These are phyloP conservation scores for Herpetomonas muscarum DNA, from an alignment of 208 protist genomes.

Conservation along the genomic window DNA sequence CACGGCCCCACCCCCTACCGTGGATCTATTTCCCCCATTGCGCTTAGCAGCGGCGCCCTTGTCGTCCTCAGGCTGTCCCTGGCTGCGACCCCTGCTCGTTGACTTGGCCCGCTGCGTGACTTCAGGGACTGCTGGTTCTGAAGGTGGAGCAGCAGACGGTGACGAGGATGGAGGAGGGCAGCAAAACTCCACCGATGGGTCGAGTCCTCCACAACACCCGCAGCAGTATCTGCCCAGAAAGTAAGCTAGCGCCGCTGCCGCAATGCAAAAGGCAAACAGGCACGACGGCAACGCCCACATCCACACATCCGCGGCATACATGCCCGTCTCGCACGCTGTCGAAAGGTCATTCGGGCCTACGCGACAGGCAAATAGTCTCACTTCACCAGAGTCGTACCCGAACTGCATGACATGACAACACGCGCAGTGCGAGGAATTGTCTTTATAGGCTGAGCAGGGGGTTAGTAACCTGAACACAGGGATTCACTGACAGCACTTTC, in stretches of 20 bases:
- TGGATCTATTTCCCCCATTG: not conserved
- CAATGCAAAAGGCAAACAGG: constrained; percentile 15
- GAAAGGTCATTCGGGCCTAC: not conserved
- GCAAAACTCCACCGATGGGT: constrained; percentile 39
- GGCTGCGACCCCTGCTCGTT: too few species aligned
- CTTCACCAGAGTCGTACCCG: constrained; percentile 18
- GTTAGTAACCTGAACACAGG: too few species aligned
- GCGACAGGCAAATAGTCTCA: constrained; percentile 24
- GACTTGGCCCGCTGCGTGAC: too few species aligned
- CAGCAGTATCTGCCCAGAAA: constrained; percentile 33
- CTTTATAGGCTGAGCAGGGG: too few species aligned
- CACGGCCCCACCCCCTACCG: constrained; percentile 2
- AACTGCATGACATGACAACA: too few species aligned
- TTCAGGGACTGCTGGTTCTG: too few species aligned
- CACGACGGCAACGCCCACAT: constrained; percentile 16
- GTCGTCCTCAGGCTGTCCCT: not conserved
- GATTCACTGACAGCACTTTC: not conserved
- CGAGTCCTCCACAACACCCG: constrained; percentile 44
- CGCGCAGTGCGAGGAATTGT: too few species aligned
- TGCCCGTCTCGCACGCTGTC: constrained; percentile 17
- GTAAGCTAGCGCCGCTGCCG: constrained; percentile 20
- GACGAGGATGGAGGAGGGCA: too few species aligned
- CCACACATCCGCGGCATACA: constrained; percentile 16
- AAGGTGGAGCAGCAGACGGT: too few species aligned
- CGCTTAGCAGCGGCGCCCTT: not conserved